Evolutionary conservation across 352 stramenopile genomes (phyloP), one percentile per base, ranked within the genome.

Genomic region (Elongisporangium prolatum): DNA sequence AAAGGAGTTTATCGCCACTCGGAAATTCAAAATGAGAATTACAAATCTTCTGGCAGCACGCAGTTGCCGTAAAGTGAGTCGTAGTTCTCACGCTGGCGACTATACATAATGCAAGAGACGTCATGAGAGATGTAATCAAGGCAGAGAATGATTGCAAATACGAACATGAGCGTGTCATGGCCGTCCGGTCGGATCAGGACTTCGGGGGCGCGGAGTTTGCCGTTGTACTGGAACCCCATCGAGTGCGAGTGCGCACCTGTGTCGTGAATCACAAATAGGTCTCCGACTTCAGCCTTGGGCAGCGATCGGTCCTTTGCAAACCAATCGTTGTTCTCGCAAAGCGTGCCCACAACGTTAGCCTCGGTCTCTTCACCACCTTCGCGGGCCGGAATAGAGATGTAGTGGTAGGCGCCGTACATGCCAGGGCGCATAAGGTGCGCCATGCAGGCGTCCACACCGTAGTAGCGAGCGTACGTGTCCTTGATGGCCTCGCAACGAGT

Each of bases 201-300:
- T 60, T 97, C 88, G n/a, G 88, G 87, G 7, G 88, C 86, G 18
- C 88, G 84, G 52, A 96, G 75, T 61, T 96, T 97, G 65, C 88
- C 88, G 54, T 97, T 97, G 82, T 97, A 97, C 71, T 97, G 88
- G 66, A 97, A 97, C 24, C 88, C 88, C 88, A 97, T 97, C 63
- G 86, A 96, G 73, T 96, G 87, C n/a, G 84, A 77, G 68, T 97
- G 88, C 48, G 88, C 88, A 50, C 88, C 88, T 2, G 86, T 93
- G 69, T 97, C 88, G 71, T 96, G 77, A 55, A 97, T 93, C 50
- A 96, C 87, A 59, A 97, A 96, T 21, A 97, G 65, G 61, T 97
- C 88, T 52, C 86, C 87, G 14, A 95, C 84, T 44, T 86, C 52
- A 6, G 85, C 82, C 17, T 62, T 75, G 25, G 86, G 86, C 49